Evolutionary conservation across 1,284 basidiomycete genomes (phyloP).

Genomic region (Ustilago crameri): DNA sequence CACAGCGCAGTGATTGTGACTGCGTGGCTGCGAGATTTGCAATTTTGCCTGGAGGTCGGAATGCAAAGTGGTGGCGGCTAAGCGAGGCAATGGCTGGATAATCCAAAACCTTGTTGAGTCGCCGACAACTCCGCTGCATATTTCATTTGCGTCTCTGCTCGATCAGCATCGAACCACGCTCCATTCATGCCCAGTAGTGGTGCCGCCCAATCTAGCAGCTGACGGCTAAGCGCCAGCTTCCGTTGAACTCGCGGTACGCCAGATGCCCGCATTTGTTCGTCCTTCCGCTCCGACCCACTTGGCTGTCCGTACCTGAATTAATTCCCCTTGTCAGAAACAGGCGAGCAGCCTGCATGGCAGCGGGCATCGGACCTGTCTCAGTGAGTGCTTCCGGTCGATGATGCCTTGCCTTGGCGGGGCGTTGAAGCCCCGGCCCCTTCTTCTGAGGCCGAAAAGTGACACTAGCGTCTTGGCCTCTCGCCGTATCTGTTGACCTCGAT

Average conservation of each 20-base stretch:
- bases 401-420: background rate
- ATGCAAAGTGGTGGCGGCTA: background rate
- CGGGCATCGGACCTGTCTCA: background rate
- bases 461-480: too few species aligned
- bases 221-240: background rate
- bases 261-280: constrained; percentile 7
- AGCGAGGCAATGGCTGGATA: constrained; percentile 16
- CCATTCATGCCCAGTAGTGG: too few species aligned
- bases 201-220: background rate
- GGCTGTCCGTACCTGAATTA: background rate
- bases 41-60: too few species aligned
- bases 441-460: background rate
- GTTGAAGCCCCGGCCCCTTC: background rate
- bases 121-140: constrained; percentile 5
- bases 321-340: too few species aligned
- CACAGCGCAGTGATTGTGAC: too few species aligned
- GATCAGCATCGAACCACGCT: background rate
- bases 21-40: too few species aligned
- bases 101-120: constrained; percentile 9
- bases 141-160: background rate
- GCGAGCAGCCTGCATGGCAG: background rate
- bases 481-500: too few species aligned
- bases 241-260: background rate
- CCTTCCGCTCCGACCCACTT: background rate
- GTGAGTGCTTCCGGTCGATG: background rate